Conservation (phyloP, 768 basidiomycete species). For the Kockovaella imperatae region DNA sequence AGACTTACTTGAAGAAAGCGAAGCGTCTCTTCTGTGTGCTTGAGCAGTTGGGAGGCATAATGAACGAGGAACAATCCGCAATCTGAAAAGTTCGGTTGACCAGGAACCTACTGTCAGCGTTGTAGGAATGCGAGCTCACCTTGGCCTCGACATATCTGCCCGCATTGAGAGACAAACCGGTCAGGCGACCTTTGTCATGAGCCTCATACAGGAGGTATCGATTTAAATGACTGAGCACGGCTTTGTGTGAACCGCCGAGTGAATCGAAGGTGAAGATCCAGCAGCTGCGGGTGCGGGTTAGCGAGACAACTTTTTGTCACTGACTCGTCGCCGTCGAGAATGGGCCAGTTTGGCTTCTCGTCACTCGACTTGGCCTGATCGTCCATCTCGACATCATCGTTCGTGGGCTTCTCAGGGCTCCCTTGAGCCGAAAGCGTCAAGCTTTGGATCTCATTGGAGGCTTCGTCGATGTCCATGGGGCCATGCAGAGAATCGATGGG, state of each 20-base stretch:
- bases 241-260: slow-evolving; percentile 62
- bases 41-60: slow-evolving; percentile 69
- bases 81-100: slow-evolving; percentile 81
- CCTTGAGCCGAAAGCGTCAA: no score
- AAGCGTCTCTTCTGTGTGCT: slow-evolving; percentile 53
- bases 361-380: neutral
- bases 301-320: neutral
- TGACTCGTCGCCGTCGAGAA: slow-evolving; percentile 7
- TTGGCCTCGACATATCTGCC: slow-evolving; percentile 52
- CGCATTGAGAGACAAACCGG: slow-evolving; percentile 43
- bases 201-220: slow-evolving; percentile 72
- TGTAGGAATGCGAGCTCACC: slow-evolving; percentile 45
- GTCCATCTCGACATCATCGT: no score
- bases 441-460: no score
- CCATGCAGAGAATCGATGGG: no score
- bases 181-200: slow-evolving; percentile 53
- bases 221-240: slow-evolving; percentile 56
- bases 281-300: slow-evolving; percentile 5
- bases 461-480: no score
- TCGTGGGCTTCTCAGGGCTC: no score
- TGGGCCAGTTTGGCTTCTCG: neutral
- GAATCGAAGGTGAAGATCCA: slow-evolving; percentile 87
- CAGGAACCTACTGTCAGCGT: slow-evolving; percentile 59
- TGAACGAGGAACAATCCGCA: slow-evolving; percentile 90
- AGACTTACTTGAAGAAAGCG: slow-evolving; percentile 48